phyloP scores from a whole-genome alignment of 2,329 filamentous ascomycete species.

The Pseudogymnoascus sp. region DNA sequence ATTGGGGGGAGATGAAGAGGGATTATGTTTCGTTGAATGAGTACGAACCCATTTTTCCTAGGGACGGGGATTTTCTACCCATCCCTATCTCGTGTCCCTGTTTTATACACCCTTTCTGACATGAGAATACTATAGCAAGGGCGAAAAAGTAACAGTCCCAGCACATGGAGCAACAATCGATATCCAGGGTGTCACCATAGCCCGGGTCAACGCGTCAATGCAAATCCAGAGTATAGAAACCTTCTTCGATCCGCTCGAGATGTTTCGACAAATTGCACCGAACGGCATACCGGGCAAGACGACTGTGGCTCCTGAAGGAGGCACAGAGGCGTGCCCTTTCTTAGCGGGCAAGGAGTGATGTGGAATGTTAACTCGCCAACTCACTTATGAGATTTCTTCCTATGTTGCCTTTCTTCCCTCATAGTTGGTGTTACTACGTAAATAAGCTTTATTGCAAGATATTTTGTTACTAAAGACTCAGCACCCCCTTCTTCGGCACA shows the following conservation, averaged over 20 bases:
- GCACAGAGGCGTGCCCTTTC: not conserved
- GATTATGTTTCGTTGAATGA: constrained; percentile 58
- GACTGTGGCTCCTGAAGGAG: not conserved
- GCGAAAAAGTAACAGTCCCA: constrained; percentile 54
- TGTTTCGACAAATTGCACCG: constrained; percentile 57
- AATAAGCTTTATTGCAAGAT: not conserved
- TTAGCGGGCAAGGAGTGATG: not conserved
- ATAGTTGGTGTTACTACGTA: not conserved
- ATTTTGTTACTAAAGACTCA: not conserved
- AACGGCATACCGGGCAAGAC: constrained; percentile 26
- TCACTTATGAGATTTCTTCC: not conserved
- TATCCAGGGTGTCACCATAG: constrained; percentile 55
- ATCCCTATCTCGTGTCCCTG: not conserved
- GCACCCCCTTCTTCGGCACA: not conserved
- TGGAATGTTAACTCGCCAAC: not conserved
- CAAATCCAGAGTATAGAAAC: constrained; percentile 52
- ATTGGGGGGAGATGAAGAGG: constrained; percentile 60
- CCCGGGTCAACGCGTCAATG: constrained; percentile 52
- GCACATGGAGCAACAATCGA: constrained; percentile 54
- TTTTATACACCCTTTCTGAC: constrained; percentile 5
- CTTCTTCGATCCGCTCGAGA: constrained; percentile 58
- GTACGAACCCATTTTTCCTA: constrained; percentile 33
- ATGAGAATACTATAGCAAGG: constrained; percentile 37
- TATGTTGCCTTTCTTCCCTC: not conserved
- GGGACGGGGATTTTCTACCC: not conserved